Percentiles rank a stretch among this genome's conserved stretches.
phyloP scores from a whole-genome alignment of 1,284 basidiomycete species.

The Gomphus bonarii region DNA sequence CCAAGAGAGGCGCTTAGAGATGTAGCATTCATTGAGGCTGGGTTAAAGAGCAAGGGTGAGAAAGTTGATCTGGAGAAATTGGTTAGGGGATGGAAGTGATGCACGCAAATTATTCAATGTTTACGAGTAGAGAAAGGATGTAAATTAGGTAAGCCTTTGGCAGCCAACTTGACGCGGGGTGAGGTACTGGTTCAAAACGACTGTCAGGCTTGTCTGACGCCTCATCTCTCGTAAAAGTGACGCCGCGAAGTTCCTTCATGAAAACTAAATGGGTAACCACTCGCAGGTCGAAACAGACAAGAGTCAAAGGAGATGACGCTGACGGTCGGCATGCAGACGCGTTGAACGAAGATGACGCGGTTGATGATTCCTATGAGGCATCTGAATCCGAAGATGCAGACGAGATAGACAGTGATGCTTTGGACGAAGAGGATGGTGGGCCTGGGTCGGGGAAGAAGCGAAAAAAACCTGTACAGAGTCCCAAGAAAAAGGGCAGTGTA shows the following conservation, averaged over 20 bases:
- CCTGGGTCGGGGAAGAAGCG: constrained; percentile 11
- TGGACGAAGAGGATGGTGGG: constrained; percentile 25
- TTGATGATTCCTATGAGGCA: constrained; percentile 10
- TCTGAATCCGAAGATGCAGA: constrained; percentile 13
- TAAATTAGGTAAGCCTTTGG: neutral
- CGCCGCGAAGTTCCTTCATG: neutral
- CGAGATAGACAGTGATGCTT: constrained; percentile 24
- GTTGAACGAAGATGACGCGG: neutral
- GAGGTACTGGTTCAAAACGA: neutral
- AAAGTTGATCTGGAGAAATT: constrained; percentile 46
- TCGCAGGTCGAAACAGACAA: neutral
- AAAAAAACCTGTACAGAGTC: constrained; percentile 22
- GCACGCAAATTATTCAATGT: neutral
- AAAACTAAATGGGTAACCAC: neutral
- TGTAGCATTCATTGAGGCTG: constrained; percentile 71
- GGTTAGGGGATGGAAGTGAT: constrained; percentile 11
- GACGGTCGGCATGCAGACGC: neutral
- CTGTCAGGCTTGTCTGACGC: neutral
- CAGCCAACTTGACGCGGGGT: neutral
- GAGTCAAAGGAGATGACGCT: neutral
- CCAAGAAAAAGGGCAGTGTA: constrained; percentile 16
- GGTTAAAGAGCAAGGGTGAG: constrained; percentile 56
- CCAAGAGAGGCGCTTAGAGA: constrained; percentile 55
- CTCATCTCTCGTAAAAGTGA: neutral
- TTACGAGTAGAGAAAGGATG: neutral